Conservation (phyloP, 768 basidiomycete genomes). For the Daedaleopsis nitida region DNA sequence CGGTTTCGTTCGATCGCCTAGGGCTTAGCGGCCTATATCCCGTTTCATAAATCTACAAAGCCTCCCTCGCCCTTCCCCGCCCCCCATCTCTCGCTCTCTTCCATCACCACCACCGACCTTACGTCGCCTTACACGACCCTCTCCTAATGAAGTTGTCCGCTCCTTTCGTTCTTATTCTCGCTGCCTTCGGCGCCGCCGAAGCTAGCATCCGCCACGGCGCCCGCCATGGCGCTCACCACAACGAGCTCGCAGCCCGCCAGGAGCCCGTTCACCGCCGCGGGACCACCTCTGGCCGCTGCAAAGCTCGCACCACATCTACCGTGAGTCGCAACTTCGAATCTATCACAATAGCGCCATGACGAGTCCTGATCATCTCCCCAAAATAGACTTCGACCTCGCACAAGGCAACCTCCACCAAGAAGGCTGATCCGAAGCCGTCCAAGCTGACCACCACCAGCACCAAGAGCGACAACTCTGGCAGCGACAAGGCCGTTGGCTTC, state of each 20-base stretch:
- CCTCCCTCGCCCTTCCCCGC: background rate
- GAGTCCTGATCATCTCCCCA: background rate
- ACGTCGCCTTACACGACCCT: slow-evolving; percentile 16
- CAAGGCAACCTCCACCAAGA: slow-evolving; percentile 6
- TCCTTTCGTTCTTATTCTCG: slow-evolving; percentile 40
- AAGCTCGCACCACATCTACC: slow-evolving; percentile 2
- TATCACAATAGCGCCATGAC: background rate
- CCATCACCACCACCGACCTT: slow-evolving; percentile 4
- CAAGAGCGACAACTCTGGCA: slow-evolving; percentile 9
- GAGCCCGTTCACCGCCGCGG: slow-evolving; percentile 7
- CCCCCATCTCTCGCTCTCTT: background rate
- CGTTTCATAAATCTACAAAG: background rate
- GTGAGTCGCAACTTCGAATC: background rate
- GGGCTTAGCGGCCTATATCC: background rate
- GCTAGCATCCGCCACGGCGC: slow-evolving; percentile 40
- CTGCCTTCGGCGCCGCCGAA: slow-evolving; percentile 29
- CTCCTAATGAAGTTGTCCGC: slow-evolving; percentile 46
- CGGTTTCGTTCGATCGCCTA: background rate
- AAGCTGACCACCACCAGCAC: slow-evolving; percentile 1
- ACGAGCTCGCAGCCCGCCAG: slow-evolving; percentile 6
- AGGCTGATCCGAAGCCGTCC: background rate
- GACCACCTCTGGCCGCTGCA: slow-evolving; percentile 10
- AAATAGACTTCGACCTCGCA: slow-evolving; percentile 8
- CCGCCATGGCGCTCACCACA: slow-evolving; percentile 25
- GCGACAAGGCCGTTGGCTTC: slow-evolving; percentile 1